Base-by-base conservation (phyloP, 768 basidiomycete genomes). In the Lactarius pseudohatsudake region DNA sequence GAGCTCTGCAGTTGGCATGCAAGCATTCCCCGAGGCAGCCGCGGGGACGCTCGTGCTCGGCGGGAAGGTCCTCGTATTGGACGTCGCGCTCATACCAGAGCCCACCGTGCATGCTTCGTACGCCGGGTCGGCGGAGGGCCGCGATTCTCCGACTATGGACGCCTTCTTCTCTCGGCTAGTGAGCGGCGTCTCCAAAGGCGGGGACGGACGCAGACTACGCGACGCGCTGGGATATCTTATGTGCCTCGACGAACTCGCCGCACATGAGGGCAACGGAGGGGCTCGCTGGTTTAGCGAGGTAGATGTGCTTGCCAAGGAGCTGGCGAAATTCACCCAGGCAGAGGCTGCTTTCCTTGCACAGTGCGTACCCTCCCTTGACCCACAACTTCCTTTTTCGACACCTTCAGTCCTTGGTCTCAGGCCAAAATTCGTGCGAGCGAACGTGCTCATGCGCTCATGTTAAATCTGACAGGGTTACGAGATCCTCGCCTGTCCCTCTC, bases 201-300 rank as follows among this genome's bases (percentile, higher is more conserved):
- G 83, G 83, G 13, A 75, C 75, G 41, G 74, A 85, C 30, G 84
- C 84, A 3, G 76, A 75, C 55, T 72, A 76, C 76, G 84, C 56
- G 79, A 84, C 36, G 83, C 89, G 69, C 73, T 93, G 15, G 80
- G 78, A 30, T 89, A 91, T 75, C 80, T 94, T 22, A 88, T 91
- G 75, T 82, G 85, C 77, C 78, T 92, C 13, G 92, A 94, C 71
- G 80, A 80, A 22, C 76, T 93, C 18, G 91, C 91, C 0, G 77
- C 80, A 15, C 79, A 81, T 62, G 84, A 84, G 65, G 84, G 86
- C 32, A 83, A 84, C 57, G 83, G 81, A 41, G 89, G 90, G 1
- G 80, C 89, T 47, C 80, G 85, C 61, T 93, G 92, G 92, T 92
- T 93, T 73, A 84, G 81, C 62, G 87, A 87, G 67, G 77, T 87